Conservation (phyloP, 306 rosid species). For the Citrullus mucosospermus region DNA sequence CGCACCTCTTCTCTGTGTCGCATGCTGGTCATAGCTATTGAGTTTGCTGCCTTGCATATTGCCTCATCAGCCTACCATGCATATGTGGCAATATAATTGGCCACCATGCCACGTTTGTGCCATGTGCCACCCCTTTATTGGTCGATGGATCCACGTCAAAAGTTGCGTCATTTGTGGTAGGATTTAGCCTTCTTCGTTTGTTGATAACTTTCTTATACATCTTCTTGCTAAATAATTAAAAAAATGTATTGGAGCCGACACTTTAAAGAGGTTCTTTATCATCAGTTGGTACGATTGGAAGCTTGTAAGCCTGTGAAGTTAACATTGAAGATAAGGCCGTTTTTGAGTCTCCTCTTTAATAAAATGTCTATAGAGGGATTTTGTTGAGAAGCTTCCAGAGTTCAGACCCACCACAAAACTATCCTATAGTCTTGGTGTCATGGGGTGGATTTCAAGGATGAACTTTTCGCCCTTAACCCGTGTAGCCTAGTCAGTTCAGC, state of each 20-base stretch:
- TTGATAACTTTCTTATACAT: not conserved
- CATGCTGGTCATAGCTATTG: not conserved
- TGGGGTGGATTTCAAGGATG: too few relatives aligned
- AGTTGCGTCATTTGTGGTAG: not conserved
- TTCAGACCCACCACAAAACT: not conserved
- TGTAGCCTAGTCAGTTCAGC: too few relatives aligned
- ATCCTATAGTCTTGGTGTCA: not conserved
- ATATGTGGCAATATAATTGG: not conserved
- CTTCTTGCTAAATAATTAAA: not conserved
- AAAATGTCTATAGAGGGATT: not conserved
- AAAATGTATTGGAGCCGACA: not conserved
- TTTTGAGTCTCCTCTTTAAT: not conserved
- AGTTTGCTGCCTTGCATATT: not conserved
- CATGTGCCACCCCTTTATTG: too few relatives aligned
- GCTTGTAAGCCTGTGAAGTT: not conserved
- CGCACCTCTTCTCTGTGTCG: not conserved
- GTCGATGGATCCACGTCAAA: too few relatives aligned
- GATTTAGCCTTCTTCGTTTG: not conserved
- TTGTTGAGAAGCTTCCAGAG: not conserved
- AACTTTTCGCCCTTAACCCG: too few relatives aligned
- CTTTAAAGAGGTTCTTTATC: not conserved
- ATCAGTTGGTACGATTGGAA: not conserved
- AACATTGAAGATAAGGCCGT: not conserved
- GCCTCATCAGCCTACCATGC: not conserved
- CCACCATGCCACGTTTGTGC: not conserved